phyloP scores from a whole-genome alignment of 768 basidiomycete species.

The Gautieria morchelliformis region DNA sequence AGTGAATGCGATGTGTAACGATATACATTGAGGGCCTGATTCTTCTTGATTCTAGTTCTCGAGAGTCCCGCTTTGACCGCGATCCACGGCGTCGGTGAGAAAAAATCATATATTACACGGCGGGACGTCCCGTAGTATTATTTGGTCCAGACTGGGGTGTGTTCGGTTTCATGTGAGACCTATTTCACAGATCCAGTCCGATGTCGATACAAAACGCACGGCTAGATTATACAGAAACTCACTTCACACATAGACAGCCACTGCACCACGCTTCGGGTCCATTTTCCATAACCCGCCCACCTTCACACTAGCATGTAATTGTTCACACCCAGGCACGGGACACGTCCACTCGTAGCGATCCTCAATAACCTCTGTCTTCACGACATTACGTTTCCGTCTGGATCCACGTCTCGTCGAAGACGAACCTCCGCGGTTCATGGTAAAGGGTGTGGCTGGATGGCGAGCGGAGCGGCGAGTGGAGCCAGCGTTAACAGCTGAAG shows the following conservation, averaged over 20 bases:
- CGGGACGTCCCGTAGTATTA: background rate
- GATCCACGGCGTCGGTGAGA: background rate
- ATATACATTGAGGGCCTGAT: background rate
- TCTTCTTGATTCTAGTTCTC: background rate
- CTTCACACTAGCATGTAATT: conserved; percentile 46
- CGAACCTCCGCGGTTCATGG: no score
- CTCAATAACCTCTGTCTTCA: conserved; percentile 25
- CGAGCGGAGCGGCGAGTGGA: conserved; percentile 10
- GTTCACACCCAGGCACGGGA: conserved; percentile 50
- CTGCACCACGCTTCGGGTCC: conserved; percentile 36
- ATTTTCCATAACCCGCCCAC: conserved; percentile 51
- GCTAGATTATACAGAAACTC: background rate
- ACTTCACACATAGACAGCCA: conserved; percentile 29
- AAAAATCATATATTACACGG: background rate
- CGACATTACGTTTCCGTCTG: conserved; percentile 21
- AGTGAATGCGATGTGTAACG: background rate
- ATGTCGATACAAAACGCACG: no score
- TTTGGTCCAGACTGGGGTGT: background rate
- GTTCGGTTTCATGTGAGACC: background rate
- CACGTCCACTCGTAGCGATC: conserved; percentile 52
- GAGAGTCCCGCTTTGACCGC: background rate
- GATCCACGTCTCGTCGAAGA: conserved; percentile 6
- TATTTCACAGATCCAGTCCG: no score
- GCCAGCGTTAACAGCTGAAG: background rate
- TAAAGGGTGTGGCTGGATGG: background rate